Conservation (phyloP, 2,329 filamentous ascomycete species). For the Apiospora saccharicola region DNA sequence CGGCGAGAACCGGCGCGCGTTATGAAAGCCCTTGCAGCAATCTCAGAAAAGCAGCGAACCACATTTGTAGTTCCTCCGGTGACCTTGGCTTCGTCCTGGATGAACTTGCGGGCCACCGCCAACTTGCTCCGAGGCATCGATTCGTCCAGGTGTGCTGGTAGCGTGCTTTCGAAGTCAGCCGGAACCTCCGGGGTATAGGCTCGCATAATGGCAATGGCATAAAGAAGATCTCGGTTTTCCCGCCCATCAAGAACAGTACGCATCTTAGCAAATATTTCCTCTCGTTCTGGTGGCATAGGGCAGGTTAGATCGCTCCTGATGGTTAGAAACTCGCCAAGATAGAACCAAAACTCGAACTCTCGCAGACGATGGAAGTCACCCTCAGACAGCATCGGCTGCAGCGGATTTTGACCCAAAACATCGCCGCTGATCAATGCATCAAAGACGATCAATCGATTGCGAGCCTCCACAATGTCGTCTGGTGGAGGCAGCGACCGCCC, state of each 20-base stretch:
- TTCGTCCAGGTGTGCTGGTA: conserved; percentile 69
- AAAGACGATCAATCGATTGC: conserved; percentile 76
- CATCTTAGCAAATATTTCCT: conserved; percentile 70
- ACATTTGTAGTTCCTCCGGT: conserved; percentile 78
- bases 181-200: conserved; percentile 73
- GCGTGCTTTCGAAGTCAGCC: conserved; percentile 62
- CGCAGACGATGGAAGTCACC: conserved; percentile 62
- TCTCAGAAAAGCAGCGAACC: conserved; percentile 72
- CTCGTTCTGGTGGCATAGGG: conserved; percentile 61
- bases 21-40: conserved; percentile 68
- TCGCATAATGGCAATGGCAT: conserved; percentile 83
- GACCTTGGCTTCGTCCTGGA: conserved; percentile 68
- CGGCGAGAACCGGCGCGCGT: conserved; percentile 48
- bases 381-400: conserved; percentile 57
- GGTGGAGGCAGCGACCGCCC: conserved; percentile 53
- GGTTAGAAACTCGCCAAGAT: conserved; percentile 74
- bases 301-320: conserved; percentile 64
- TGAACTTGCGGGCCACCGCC: conserved; percentile 73
- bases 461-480: conserved; percentile 68
- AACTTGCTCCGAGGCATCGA: conserved; percentile 71
- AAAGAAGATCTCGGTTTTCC: conserved; percentile 90
- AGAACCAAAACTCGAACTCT: conserved; percentile 84
- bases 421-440: conserved; percentile 80
- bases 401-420: conserved; percentile 65
- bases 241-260: conserved; percentile 77